These are phyloP conservation scores for Calocybe cyanea DNA, from an alignment of 768 basidiomycete species.

Conservation along the genomic window DNA sequence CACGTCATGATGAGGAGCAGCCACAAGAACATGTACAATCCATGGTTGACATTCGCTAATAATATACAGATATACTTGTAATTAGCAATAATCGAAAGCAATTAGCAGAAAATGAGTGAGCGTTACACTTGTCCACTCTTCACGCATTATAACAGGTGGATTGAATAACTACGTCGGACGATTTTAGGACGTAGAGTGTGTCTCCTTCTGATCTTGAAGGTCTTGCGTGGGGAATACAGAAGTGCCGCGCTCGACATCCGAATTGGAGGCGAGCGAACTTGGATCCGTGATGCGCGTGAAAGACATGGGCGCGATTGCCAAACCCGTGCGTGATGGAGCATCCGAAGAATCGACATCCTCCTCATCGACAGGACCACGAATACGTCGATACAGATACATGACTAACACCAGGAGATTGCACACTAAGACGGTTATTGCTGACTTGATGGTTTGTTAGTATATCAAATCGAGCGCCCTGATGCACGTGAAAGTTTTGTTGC, in stretches of 20 bases:
- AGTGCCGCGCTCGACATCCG: conserved; percentile 4
- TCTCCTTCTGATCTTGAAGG: too few relatives aligned
- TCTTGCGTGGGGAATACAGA: conserved; percentile 8
- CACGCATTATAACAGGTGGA: too few relatives aligned
- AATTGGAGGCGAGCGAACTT: not conserved
- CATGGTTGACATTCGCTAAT: too few relatives aligned
- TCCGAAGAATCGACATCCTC: conserved; percentile 3
- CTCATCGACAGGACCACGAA: conserved; percentile 13
- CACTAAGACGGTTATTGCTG: conserved; percentile 15
- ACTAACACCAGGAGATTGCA: conserved; percentile 18
- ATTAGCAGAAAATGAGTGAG: too few relatives aligned
- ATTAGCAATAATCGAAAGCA: too few relatives aligned
- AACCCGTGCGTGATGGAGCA: not conserved
- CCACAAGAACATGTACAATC: too few relatives aligned
- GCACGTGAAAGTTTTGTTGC: not conserved
- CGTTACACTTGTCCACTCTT: too few relatives aligned
- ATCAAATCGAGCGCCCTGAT: not conserved
- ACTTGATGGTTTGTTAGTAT: conserved; percentile 1
- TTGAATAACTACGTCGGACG: too few relatives aligned
- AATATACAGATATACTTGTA: too few relatives aligned
- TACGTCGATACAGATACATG: conserved; percentile 15
- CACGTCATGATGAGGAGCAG: too few relatives aligned
- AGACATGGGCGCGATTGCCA: not conserved
- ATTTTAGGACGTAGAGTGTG: too few relatives aligned
- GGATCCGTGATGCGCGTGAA: not conserved